Conservation (phyloP, 805 yeast species). For the Myxozyma kluyveri region DNA sequence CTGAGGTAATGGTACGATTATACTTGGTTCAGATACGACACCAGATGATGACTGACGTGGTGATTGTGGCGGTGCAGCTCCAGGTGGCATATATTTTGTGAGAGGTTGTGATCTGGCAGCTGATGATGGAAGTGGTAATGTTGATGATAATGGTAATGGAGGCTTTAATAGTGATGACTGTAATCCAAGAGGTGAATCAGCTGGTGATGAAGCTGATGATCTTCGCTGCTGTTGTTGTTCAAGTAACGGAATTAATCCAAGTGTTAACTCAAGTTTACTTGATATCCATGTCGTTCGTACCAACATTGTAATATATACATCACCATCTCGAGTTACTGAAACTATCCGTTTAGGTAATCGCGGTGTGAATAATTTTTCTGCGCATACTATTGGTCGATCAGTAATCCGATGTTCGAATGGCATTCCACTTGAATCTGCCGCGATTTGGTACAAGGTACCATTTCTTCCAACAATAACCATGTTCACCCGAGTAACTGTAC, state of each 20-base stretch:
- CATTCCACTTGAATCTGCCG: slow-evolving; percentile 21
- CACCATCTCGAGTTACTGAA: slow-evolving; percentile 32
- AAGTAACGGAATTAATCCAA: slow-evolving; percentile 8
- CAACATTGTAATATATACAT: slow-evolving; percentile 23
- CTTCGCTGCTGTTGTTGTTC: slow-evolving; percentile 16
- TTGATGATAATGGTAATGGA: not conserved
- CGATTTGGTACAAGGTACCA: slow-evolving; percentile 25
- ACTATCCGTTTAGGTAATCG: slow-evolving; percentile 72
- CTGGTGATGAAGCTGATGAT: no score
- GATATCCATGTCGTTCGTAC: slow-evolving; percentile 30
- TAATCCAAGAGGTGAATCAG: no score
- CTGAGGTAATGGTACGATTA: slow-evolving; percentile 49
- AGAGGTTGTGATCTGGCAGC: not conserved
- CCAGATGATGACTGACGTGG: not conserved
- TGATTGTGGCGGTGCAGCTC: not conserved
- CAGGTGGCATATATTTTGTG: not conserved
- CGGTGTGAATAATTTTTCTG: slow-evolving; percentile 62
- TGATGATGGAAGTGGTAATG: not conserved
- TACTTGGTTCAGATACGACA: not conserved
- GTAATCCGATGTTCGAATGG: slow-evolving; percentile 33
- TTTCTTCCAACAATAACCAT: slow-evolving; percentile 29
- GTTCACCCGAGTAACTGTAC: slow-evolving; percentile 25
- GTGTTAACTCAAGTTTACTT: slow-evolving; percentile 13
- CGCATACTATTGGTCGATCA: slow-evolving; percentile 44
- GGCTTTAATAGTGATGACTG: not conserved